Conservation (phyloP, 176 grass and related monocot genomes). For the Zizania latifolia region DNA sequence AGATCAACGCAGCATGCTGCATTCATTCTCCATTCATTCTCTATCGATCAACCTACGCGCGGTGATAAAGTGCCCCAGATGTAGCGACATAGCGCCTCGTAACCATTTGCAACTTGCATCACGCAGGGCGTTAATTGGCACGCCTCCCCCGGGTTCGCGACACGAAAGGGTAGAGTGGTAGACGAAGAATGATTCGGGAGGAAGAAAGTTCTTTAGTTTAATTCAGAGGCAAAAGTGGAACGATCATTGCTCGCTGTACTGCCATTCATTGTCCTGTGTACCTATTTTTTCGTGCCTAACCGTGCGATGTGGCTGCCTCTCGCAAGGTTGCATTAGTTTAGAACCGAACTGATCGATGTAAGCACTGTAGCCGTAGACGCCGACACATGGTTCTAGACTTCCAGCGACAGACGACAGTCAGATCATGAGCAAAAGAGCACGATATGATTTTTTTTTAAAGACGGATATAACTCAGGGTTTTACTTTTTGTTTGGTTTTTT, state of each 20-base stretch:
- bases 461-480: too few relatives aligned
- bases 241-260: too few relatives aligned
- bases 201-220: neutral
- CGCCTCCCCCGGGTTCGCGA: neutral
- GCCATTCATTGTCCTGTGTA: neutral
- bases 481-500: too few relatives aligned
- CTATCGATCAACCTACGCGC: neutral
- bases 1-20: neutral
- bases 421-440: neutral
- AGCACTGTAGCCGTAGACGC: neutral
- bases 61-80: neutral
- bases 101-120: neutral
- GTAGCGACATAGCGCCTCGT: neutral
- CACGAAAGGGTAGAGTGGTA: neutral
- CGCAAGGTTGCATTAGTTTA: neutral
- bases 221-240: neutral
- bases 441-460: too few relatives aligned
- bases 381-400: neutral
- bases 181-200: neutral
- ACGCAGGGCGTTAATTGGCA: neutral
- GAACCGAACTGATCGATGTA: too few relatives aligned
- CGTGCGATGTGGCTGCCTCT: neutral
- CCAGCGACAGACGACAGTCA: neutral
- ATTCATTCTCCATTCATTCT: neutral
- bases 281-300: neutral